Percentiles rank a stretch among this genome's conserved stretches.
Conservation (phyloP, 306 rosid species). For the Mimosa pudica region DNA sequence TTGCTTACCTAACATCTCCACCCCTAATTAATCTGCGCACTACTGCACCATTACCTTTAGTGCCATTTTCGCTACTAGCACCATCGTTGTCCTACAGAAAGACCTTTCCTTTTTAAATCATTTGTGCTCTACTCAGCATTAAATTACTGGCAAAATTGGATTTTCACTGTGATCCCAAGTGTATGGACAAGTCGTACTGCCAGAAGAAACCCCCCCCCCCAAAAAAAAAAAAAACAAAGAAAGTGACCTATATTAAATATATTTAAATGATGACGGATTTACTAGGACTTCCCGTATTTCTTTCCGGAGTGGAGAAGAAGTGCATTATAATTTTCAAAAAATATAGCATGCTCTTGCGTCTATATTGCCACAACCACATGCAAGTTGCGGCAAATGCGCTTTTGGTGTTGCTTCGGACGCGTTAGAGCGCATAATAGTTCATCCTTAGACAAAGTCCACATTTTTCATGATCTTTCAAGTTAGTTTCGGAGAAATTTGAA, state of each 20-base stretch:
- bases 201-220: background rate
- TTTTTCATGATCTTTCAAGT: background rate
- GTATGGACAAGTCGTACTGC: background rate
- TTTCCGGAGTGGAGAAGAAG: background rate
- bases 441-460: background rate
- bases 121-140: too few relatives aligned
- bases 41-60: background rate
- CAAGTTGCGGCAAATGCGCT: slow-evolving; percentile 13
- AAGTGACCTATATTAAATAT: too few relatives aligned
- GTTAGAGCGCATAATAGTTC: background rate
- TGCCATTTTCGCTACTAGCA: background rate
- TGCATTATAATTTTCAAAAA: background rate
- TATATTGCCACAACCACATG: slow-evolving; percentile 11
- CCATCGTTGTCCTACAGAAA: background rate
- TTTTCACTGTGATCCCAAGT: background rate
- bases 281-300: background rate
- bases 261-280: too few relatives aligned
- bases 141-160: background rate
- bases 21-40: background rate
- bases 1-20: background rate
- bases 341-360: background rate
- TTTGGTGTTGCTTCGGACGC: background rate
- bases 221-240: too few relatives aligned
- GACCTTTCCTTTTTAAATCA: too few relatives aligned
- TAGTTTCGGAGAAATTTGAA: slow-evolving; percentile 19